phyloP scores from a whole-genome alignment of 305 asterid species.

The Fraxinus latifolia region DNA sequence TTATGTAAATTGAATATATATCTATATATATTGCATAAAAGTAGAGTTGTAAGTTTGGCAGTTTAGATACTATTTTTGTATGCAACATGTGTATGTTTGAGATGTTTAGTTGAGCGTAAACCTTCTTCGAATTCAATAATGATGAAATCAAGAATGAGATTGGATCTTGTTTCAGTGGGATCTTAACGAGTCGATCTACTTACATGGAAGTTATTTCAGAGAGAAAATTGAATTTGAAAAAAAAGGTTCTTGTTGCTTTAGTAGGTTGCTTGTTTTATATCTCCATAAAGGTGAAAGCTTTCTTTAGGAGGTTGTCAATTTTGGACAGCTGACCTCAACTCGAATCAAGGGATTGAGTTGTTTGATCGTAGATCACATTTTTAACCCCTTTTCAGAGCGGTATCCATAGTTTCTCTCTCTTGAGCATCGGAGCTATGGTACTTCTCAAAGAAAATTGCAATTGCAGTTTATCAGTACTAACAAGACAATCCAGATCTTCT shows the following conservation, averaged over 20 bases:
- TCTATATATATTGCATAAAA: not conserved
- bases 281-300: not conserved
- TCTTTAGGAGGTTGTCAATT: too few relatives aligned
- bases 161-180: not conserved
- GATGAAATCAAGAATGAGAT: not conserved
- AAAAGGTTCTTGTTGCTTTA: not conserved
- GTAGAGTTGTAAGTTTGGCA: not conserved
- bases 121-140: not conserved
- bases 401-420: too few relatives aligned
- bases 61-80: not conserved
- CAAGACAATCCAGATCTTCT: too few relatives aligned
- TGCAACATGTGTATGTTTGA: not conserved
- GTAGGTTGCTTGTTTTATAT: not conserved
- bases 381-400: too few relatives aligned
- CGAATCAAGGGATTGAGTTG: too few relatives aligned
- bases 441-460: too few relatives aligned
- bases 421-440: too few relatives aligned
- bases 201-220: not conserved
- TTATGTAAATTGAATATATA: conserved; percentile 19
- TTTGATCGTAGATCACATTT: too few relatives aligned
- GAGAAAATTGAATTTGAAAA: not conserved
- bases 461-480: too few relatives aligned
- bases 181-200: not conserved
- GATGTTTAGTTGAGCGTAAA: not conserved
- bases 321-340: too few relatives aligned